Evolutionary conservation across 176 grass and related monocot species (phyloP), one percentile per base, ranked within the genome.

Genomic region (Guadua angustifolia): DNA sequence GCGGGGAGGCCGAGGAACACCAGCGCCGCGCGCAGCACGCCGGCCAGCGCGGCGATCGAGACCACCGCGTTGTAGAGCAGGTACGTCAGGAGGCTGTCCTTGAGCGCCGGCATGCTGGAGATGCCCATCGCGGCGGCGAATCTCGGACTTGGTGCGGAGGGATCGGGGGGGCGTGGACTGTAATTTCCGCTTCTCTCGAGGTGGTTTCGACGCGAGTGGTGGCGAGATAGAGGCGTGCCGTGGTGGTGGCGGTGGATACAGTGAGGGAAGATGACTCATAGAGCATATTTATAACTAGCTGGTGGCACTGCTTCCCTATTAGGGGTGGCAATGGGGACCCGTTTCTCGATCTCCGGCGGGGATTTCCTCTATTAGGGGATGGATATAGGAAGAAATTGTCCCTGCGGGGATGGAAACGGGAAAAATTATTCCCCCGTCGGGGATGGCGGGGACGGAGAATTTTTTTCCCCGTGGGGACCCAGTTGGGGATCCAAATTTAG

Each of bases 71-170:
- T 88, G 81, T 88, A 88, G 13, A 98, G 73, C 18, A 98, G 66
- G 79, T 90, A 94, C 47, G 84, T 84, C 12, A 95, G 57, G 15
- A 98, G 88, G 79, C 91, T 87, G 78, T 98, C 95, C 66, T 88
- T 89, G 29, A 93, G 93, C 82, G 87, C 83, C 82, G 91, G 89
- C 82, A 95, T 90, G 85, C 91, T 93, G 18, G 87, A 93, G 25
- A 98, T 74, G 47, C 95, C 95, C 95, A 98, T 98, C 87, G 74
- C 64, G 57, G 25, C 24, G 51, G 29, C 2, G n/a, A 3, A 73
- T n/a, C 29, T 40, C 73, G 13, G 5, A 33, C 17, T 25, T 12
- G n/a, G 57, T 60, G 24, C 46, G 66, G 24, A 16, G 53, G 29
- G 38, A 63, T 66, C 2, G 64, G 73, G 66, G 78, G 32, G 44